A percentile compares a stretch with the other conserved stretches of the same genome.
Evolutionary conservation across 2,329 filamentous ascomycete genomes (phyloP).

Genomic region (Westerdykella sp.): DNA sequence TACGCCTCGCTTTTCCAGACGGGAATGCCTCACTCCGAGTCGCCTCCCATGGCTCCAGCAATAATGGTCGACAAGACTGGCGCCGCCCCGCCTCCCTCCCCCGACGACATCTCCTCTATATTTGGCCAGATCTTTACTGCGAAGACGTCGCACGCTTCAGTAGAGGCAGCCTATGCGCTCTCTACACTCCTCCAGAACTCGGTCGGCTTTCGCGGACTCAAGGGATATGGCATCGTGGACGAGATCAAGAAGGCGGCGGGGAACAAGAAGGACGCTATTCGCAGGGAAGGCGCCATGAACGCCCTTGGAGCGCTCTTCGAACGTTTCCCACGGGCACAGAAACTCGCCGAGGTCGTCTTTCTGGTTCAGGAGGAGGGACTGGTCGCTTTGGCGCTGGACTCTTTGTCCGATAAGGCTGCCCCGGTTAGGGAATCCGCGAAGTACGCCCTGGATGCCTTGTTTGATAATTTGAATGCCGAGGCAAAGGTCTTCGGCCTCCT

Average conservation of each 20-base stretch:
- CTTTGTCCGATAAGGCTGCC: conserved; percentile 80
- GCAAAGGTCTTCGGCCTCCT: conserved; percentile 76
- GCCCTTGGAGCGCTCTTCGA: conserved; percentile 91
- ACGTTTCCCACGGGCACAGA: conserved; percentile 71
- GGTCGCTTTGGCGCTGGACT: conserved; percentile 69
- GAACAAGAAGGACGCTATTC: conserved; percentile 88
- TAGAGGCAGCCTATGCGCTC: conserved; percentile 60
- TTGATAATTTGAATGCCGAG: conserved; percentile 72
- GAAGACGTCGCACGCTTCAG: conserved; percentile 50
- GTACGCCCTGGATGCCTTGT: conserved; percentile 87
- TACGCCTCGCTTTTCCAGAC: not conserved
- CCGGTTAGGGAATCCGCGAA: conserved; percentile 87
- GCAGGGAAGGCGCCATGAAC: conserved; percentile 89
- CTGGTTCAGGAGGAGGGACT: conserved; percentile 73
- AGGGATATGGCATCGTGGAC: conserved; percentile 56
- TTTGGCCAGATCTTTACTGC: conserved; percentile 43
- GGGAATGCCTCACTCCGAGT: conserved; percentile 48
- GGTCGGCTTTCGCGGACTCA: conserved; percentile 57
- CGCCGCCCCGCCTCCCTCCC: conserved; percentile 38
- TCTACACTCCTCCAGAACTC: conserved; percentile 59
- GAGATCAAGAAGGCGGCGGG: conserved; percentile 69
- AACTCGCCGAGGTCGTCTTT: conserved; percentile 72
- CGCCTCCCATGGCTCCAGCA: conserved; percentile 44
- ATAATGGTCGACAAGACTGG: conserved; percentile 43
- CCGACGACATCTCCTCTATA: conserved; percentile 43